Base-by-base conservation (phyloP, 108 stramenopile genomes). In the Skeletonema tropicum region DNA sequence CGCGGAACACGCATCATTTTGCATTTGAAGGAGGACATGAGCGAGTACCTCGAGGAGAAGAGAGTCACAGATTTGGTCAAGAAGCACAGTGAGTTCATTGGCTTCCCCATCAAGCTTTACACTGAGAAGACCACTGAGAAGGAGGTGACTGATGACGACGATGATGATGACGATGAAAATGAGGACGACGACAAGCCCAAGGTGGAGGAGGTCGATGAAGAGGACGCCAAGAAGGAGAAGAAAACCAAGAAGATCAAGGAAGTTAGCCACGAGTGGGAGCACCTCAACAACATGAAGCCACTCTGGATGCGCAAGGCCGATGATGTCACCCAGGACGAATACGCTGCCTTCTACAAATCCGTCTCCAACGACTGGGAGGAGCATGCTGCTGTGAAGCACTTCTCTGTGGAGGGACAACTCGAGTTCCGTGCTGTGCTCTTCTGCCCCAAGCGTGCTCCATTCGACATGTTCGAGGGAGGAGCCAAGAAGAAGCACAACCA, bases 81-180 rank as follows among this genome's bases (percentile, higher is more conserved):
- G 97, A 99, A 98, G 96, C 99, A 99, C 86, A 97, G 96, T 39
- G 99, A 99, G 85, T 99, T 99, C 90, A 98, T 99, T 88, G 97
- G 98, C 64, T 99, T 99, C 97, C 98, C 98, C 62, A 98, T 99
- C 95, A 97, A 97, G 92, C 95, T 99, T 33, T 97, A 98, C 87
- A 98, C 97, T 30, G 98, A 99, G 82, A 99, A 99, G 97, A 98
- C 97, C 52, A 96, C 95, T 38, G 99, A 99, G 86, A 99, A 99
- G 97, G 99, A 99, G 88, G 98, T 99, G 38, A 97, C 98, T 39
- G 98, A 98, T 79, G 99, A 99, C 69, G 98, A 98, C 57, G 98
- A 97, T 15, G 97, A 97, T 42, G 98, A 97, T 15, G 97, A 97
- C 57, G 97, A 41, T 13, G 12, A 97, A 31, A 97, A 83, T 30